Percentiles rank a stretch among this genome's conserved stretches.
Evolutionary conservation across 2,329 filamentous ascomycete genomes (phyloP).

Genomic region (Trichoderma brevicompactum): DNA sequence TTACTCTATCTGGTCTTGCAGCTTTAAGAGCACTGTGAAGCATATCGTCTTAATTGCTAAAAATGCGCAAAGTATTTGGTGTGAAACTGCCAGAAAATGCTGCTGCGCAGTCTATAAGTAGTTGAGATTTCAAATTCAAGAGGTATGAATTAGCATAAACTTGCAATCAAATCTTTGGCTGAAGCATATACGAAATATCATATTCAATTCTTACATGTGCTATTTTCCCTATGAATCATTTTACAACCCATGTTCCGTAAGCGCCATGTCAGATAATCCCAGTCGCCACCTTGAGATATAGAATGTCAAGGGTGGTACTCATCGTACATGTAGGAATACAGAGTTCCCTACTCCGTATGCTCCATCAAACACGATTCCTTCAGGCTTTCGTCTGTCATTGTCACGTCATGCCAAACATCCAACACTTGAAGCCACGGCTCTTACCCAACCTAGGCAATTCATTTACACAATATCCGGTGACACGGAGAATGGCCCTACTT

Average conservation of each 20-base stretch:
- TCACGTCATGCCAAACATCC: neutral
- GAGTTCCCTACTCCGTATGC: no score
- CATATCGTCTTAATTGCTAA: neutral
- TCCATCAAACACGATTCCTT: neutral
- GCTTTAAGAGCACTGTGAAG: neutral
- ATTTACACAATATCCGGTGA: neutral
- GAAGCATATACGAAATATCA: neutral
- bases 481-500: slow-evolving; percentile 9
- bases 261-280: neutral
- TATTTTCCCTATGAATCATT: neutral
- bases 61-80: neutral
- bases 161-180: neutral
- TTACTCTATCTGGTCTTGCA: neutral
- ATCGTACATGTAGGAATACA: neutral
- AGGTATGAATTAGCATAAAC: neutral
- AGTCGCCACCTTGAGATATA: neutral
- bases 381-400: neutral
- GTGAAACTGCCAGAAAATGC: no score
- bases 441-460: neutral
- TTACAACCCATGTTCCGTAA: slow-evolving; percentile 8
- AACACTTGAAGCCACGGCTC: neutral
- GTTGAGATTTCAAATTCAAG: neutral
- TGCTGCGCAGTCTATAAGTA: neutral
- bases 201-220: neutral
- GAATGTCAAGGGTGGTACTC: no score